phyloP scores from a whole-genome alignment of 2,329 filamentous ascomycete genomes.

The Aspergillus sp. region DNA sequence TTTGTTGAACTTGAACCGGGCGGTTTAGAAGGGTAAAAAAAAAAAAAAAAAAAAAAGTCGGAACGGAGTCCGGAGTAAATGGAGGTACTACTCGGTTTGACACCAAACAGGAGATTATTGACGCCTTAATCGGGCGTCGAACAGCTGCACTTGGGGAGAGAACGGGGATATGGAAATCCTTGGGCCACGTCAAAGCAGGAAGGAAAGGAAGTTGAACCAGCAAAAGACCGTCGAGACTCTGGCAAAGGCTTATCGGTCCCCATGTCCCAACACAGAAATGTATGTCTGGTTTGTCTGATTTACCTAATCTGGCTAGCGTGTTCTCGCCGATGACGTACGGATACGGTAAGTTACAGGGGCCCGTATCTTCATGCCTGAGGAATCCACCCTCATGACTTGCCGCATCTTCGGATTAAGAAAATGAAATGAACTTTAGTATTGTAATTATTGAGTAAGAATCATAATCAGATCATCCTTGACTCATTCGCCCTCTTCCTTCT shows the following conservation, averaged over 20 bases:
- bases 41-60: conserved; percentile 14
- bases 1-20: conserved; percentile 2
- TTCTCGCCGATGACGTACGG: too few relatives aligned
- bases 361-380: too few relatives aligned
- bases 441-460: background rate
- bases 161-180: background rate
- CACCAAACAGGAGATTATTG: background rate
- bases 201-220: too few relatives aligned
- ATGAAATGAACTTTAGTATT: too few relatives aligned
- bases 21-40: conserved; percentile 1
- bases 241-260: too few relatives aligned
- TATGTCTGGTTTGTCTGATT: too few relatives aligned
- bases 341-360: too few relatives aligned
- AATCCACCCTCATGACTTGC: too few relatives aligned
- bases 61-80: background rate
- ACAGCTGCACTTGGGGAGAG: too few relatives aligned
- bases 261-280: too few relatives aligned
- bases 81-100: background rate
- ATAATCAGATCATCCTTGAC: conserved; percentile 4
- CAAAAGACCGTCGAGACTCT: too few relatives aligned
- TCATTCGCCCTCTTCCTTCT: conserved; percentile 9
- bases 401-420: background rate
- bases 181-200: background rate
- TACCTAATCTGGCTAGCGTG: too few relatives aligned
- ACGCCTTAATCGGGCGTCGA: background rate